Percentiles rank a stretch among this genome's conserved stretches.
Evolutionary conservation across 306 rosid genomes (phyloP).

Genomic region (Castanopsis chinensis): DNA sequence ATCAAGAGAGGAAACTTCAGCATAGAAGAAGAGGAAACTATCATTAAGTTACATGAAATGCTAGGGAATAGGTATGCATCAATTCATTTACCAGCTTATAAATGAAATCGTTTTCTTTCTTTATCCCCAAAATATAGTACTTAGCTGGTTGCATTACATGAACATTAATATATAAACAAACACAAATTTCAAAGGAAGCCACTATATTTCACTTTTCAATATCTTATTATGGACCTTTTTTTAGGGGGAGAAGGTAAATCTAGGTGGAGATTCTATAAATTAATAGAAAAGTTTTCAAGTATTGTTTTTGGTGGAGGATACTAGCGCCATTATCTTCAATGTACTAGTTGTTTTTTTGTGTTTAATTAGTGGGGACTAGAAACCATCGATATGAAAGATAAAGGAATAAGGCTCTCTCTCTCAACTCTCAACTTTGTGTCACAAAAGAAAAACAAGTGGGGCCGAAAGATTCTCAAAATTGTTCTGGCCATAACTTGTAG

Average conservation of each 20-base stretch:
- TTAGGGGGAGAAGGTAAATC: neutral
- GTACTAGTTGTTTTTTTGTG: neutral
- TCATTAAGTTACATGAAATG: constrained; percentile 61
- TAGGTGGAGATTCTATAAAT: neutral
- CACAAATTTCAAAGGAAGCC: neutral
- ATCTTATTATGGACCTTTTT: neutral
- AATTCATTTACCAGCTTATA: neutral
- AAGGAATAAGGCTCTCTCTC: neutral
- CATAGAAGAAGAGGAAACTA: constrained; percentile 67
- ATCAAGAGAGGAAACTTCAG: constrained; percentile 96
- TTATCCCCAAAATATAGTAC: neutral
- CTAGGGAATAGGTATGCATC: constrained; percentile 79
- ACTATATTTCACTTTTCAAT: neutral
- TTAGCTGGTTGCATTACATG: neutral
- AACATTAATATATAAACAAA: neutral
- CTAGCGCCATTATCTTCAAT: constrained; percentile 9
- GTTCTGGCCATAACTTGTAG: constrained; percentile 21
- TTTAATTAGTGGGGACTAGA: no score
- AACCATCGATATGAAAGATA: neutral
- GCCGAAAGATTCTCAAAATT: constrained; percentile 43
- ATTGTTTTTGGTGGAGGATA: constrained; percentile 19
- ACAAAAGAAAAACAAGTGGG: constrained; percentile 9
- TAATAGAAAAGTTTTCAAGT: constrained; percentile 1
- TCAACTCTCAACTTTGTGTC: neutral
- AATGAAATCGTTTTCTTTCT: neutral